Conservation (phyloP, 148 eudicot genomes). For the Simmondsia chinensis region DNA sequence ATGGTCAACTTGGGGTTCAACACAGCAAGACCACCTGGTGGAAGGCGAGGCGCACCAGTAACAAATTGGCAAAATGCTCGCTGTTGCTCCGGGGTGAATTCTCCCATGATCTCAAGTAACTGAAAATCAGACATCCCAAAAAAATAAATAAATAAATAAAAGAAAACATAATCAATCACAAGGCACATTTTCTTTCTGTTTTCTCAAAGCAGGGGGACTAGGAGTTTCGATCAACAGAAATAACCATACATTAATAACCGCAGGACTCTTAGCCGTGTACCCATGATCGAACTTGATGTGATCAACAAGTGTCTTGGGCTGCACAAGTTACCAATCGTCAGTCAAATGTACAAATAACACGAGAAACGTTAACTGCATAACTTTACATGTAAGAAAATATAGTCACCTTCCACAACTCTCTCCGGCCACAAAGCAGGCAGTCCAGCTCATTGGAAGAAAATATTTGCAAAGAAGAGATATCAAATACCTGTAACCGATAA, state of each 20-base stretch:
- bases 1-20: constrained; percentile 88
- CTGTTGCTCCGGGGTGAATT: constrained; percentile 79
- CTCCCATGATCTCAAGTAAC: constrained; percentile 96
- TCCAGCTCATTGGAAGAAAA: constrained; percentile 89
- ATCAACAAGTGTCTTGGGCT: constrained; percentile 86
- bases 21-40: constrained; percentile 91
- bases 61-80: constrained; percentile 97
- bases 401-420: constrained; percentile 94
- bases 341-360: neutral
- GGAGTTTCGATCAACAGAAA: neutral
- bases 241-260: constrained; percentile 51
- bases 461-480: constrained; percentile 73
- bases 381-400: neutral
- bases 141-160: neutral
- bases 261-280: constrained; percentile 95
- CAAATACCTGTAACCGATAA: constrained; percentile 62
- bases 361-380: neutral
- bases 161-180: neutral
- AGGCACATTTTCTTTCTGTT: too few species aligned
- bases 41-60: constrained; percentile 94
- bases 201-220: too few species aligned
- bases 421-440: constrained; percentile 88
- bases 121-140: constrained; percentile 12
- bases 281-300: constrained; percentile 98
- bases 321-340: constrained; percentile 21